These are phyloP conservation scores for Alternaria conjuncta DNA, from an alignment of 2,329 filamentous ascomycete species.

Conservation along the genomic window DNA sequence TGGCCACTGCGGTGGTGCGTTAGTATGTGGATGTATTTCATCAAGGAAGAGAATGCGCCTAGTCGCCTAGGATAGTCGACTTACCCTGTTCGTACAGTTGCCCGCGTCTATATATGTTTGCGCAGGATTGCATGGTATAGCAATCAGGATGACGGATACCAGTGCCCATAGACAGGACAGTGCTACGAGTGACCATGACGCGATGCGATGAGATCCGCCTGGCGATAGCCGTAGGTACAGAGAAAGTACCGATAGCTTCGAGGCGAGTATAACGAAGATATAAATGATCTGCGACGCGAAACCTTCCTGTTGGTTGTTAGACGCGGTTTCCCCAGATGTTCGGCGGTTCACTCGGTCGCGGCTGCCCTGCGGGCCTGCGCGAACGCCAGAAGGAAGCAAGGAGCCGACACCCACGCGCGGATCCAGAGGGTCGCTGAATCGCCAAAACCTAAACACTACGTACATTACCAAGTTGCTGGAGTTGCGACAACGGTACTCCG, in stretches of 20 bases:
- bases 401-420: slow-evolving; percentile 16
- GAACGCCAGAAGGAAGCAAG: slow-evolving; percentile 3
- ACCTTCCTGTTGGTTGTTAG: slow-evolving; percentile 33
- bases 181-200: slow-evolving; percentile 25
- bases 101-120: slow-evolving; percentile 22
- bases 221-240: slow-evolving; percentile 40
- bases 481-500: slow-evolving; percentile 19
- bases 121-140: slow-evolving; percentile 32
- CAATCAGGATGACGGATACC: slow-evolving; percentile 32
- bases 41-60: neutral
- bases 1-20: slow-evolving; percentile 26
- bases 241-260: slow-evolving; percentile 37
- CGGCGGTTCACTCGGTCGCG: neutral
- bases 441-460: slow-evolving; percentile 2
- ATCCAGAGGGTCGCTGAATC: slow-evolving; percentile 2
- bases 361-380: neutral
- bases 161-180: slow-evolving; percentile 31
- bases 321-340: neutral
- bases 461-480: slow-evolving; percentile 35
- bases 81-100: slow-evolving; percentile 30
- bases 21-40: neutral
- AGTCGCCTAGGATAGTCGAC: slow-evolving; percentile 2
- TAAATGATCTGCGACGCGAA: slow-evolving; percentile 42
- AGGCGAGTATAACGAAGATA: slow-evolving; percentile 33
- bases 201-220: slow-evolving; percentile 24